phyloP scores from a whole-genome alignment of 2,329 filamentous ascomycete genomes.

The Aspergillus sp. region DNA sequence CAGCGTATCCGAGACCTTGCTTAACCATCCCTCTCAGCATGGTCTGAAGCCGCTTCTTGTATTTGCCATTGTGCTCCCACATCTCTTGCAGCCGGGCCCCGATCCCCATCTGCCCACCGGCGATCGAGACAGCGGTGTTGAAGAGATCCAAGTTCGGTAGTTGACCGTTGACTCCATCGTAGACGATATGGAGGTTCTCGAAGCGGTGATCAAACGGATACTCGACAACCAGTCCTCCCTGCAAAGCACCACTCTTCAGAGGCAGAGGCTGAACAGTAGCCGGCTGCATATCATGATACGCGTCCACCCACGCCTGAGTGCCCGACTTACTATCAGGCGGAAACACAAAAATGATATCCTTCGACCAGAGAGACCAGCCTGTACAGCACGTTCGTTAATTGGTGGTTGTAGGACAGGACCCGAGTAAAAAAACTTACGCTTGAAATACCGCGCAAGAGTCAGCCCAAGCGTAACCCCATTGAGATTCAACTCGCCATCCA shows the following conservation, averaged over 20 bases:
- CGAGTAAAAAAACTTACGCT: conserved; percentile 53
- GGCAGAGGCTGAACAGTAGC: conserved; percentile 71
- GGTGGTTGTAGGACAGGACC: neutral
- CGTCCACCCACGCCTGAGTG: conserved; percentile 95
- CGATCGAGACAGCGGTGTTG: conserved; percentile 88
- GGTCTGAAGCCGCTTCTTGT: conserved; percentile 77
- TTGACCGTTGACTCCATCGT: conserved; percentile 94
- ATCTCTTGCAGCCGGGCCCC: conserved; percentile 81
- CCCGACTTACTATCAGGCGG: conserved; percentile 86
- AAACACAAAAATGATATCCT: conserved; percentile 92
- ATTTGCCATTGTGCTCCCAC: conserved; percentile 73
- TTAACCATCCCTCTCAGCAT: conserved; percentile 92
- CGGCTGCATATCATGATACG: conserved; percentile 88
- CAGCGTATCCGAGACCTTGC: conserved; percentile 84
- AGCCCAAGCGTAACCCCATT: conserved; percentile 85
- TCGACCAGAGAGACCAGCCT: conserved; percentile 97
- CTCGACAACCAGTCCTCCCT: conserved; percentile 90
- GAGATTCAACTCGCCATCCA: conserved; percentile 73
- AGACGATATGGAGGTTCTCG: conserved; percentile 84
- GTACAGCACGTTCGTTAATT: conserved; percentile 15
- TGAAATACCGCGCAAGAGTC: conserved; percentile 91
- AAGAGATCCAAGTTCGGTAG: conserved; percentile 93
- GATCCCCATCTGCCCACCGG: conserved; percentile 89
- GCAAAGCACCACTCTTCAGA: conserved; percentile 88
- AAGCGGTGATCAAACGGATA: conserved; percentile 84